phyloP scores from a whole-genome alignment of 805 yeast genomes.

The Lachancea thermotolerans region DNA sequence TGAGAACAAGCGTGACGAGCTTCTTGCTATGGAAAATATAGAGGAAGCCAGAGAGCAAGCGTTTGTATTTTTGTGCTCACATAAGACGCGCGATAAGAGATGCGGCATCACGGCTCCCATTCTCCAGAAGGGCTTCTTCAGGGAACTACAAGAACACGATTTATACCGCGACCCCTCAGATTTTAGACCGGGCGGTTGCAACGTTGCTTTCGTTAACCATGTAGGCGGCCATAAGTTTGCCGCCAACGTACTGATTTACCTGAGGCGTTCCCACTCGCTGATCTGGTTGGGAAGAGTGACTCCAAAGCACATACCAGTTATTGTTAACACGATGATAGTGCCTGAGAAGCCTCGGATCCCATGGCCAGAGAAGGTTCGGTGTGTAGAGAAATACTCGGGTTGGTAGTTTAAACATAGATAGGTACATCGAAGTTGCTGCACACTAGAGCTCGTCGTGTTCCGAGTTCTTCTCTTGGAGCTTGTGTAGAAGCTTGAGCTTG shows the following conservation, averaged over 20 bases:
- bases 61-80: conserved; percentile 77
- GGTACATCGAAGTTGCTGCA: neutral
- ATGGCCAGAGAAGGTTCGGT: conserved; percentile 55
- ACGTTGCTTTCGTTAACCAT: conserved; percentile 68
- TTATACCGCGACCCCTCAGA: conserved; percentile 74
- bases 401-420: conserved; percentile 17
- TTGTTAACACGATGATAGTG: conserved; percentile 66
- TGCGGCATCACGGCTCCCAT: conserved; percentile 94
- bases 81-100: conserved; percentile 81
- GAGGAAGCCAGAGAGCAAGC: conserved; percentile 37
- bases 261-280: conserved; percentile 42
- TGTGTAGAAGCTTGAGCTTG: neutral
- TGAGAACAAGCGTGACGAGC: conserved; percentile 14
- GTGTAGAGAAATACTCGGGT: conserved; percentile 39
- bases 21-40: conserved; percentile 27
- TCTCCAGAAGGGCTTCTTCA: conserved; percentile 71
- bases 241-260: conserved; percentile 78
- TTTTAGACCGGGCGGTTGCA: conserved; percentile 65
- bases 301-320: conserved; percentile 67
- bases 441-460: conserved; percentile 1
- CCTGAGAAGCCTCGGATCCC: conserved; percentile 66
- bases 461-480: neutral
- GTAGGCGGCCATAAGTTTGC: conserved; percentile 96
- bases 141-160: conserved; percentile 62
- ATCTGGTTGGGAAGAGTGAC: conserved; percentile 85